These are phyloP conservation scores for Teratosphaeria zuluensis DNA, from an alignment of 2,329 filamentous ascomycete genomes.

Conservation along the genomic window DNA sequence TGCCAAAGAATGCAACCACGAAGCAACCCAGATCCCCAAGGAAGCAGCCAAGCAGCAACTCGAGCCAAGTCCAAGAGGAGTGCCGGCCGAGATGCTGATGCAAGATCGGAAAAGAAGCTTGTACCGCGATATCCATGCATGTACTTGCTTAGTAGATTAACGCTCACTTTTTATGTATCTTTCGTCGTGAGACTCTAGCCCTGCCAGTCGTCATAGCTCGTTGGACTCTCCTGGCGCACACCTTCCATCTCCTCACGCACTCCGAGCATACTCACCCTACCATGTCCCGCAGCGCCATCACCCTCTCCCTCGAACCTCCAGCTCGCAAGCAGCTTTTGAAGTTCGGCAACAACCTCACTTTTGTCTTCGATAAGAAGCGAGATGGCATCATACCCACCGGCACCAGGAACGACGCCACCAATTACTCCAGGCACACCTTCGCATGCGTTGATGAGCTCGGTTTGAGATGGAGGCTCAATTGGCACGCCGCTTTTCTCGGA, in stretches of 20 bases:
- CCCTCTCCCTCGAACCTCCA: conserved; percentile 47
- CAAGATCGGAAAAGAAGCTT: too few relatives aligned
- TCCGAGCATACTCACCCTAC: conserved; percentile 57
- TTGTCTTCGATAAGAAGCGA: conserved; percentile 70
- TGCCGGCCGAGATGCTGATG: too few relatives aligned
- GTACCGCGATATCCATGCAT: too few relatives aligned
- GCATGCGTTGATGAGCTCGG: conserved; percentile 69
- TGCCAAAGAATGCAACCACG: too few relatives aligned
- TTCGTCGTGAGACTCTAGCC: background rate
- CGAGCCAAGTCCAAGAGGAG: too few relatives aligned
- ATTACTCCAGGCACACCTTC: conserved; percentile 65
- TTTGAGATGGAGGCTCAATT: conserved; percentile 83
- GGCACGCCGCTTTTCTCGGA: conserved; percentile 64
- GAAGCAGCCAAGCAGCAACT: too few relatives aligned
- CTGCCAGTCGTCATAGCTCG: conserved; percentile 29
- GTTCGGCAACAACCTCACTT: conserved; percentile 47
- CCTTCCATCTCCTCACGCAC: conserved; percentile 68
- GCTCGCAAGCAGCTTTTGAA: conserved; percentile 53
- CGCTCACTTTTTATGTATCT: too few relatives aligned
- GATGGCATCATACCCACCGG: conserved; percentile 86
- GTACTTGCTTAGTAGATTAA: too few relatives aligned
- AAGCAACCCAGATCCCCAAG: too few relatives aligned
- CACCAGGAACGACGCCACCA: conserved; percentile 86
- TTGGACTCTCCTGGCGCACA: conserved; percentile 32
- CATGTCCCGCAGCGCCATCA: conserved; percentile 22